A percentile compares a stretch with the other conserved stretches of the same genome.
Conservation (phyloP, 164 flowering plant species). For the Stephania yunnanensis region DNA sequence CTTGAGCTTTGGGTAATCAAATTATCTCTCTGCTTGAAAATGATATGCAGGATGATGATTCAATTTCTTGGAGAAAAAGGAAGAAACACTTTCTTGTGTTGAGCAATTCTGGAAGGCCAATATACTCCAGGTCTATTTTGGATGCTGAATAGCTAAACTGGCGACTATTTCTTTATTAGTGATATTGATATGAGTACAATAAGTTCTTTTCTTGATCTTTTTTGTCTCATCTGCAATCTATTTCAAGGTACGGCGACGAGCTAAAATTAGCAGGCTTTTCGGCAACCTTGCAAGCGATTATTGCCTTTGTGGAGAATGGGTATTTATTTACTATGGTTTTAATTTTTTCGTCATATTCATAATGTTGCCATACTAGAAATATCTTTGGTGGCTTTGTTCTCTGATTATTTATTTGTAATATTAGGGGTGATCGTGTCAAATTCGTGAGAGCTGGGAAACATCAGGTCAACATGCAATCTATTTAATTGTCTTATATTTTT, state of each 20-base stretch:
- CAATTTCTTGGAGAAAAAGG: constrained; percentile 95
- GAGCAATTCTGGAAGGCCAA: constrained; percentile 96
- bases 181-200: background rate
- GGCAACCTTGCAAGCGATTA: constrained; percentile 94
- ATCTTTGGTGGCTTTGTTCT: constrained; percentile 13
- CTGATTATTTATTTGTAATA: constrained; percentile 15
- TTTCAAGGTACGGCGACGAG: constrained; percentile 89
- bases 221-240: background rate
- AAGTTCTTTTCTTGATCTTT: background rate
- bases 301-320: constrained; percentile 99
- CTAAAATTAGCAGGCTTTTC: constrained; percentile 97
- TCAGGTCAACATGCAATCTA: constrained; percentile 47
- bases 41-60: constrained; percentile 94
- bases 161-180: background rate
- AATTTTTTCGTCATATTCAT: background rate
- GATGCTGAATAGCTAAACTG: constrained; percentile 4
- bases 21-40: constrained; percentile 13
- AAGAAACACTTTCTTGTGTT: constrained; percentile 90
- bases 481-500: background rate
- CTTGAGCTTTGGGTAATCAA: constrained; percentile 1
- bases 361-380: background rate
- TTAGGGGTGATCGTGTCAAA: constrained; percentile 85
- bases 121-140: constrained; percentile 76
- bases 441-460: constrained; percentile 92
- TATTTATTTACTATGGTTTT: constrained; percentile 22